Base-by-base conservation (phyloP, 1,284 basidiomycete species). In the Trametes sp. region DNA sequence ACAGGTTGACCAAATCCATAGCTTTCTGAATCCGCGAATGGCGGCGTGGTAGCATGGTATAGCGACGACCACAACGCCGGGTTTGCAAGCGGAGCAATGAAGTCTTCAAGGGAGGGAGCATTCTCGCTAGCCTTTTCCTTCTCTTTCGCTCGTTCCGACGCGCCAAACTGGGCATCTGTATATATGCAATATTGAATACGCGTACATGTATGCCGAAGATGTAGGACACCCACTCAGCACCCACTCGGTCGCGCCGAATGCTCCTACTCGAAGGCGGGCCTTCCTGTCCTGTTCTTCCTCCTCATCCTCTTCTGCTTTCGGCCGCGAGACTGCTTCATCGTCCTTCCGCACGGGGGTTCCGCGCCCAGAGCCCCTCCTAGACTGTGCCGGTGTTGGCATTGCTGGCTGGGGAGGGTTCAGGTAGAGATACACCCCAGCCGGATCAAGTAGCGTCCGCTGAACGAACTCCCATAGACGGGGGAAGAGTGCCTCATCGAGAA, bases 221-320 rank as follows among this genome's bases (percentile, higher is more conserved):
- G 50, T 54, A 56, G 31, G 57, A 44, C 72, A 74, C 82, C 48
- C 75, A 91, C 90, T 85, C 63, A 91, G 61, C 6, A 88, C 73
- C 85, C 88, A 92, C 60, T 81, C 80, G 8, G 93, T 72, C 7
- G 89, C 87, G 2, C 92, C 88, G 14, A 96, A 79, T 0, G 89
- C 93, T 16, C 87, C 85, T 10, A 91, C 83, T 38, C 93, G 82
- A 64, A 95, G 74, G 55, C 94, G 81, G 0, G 90, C 91, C 65
- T 82, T 84, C 46, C 89, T 78, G 72, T 96, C 94, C 29, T 78
- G 75, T 42, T 88, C 86, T 36, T 75, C 83, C 74, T 93, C 91
- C 57, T 90, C 88, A 4, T 83, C 79, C 35, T 83, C 82, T 19
- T 90, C 89, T 0, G 75, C 67, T 65, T 82, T 83, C 50, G 77